Base-by-base conservation (phyloP, 164 flowering plant species). In the Vitis rotundifolia region DNA sequence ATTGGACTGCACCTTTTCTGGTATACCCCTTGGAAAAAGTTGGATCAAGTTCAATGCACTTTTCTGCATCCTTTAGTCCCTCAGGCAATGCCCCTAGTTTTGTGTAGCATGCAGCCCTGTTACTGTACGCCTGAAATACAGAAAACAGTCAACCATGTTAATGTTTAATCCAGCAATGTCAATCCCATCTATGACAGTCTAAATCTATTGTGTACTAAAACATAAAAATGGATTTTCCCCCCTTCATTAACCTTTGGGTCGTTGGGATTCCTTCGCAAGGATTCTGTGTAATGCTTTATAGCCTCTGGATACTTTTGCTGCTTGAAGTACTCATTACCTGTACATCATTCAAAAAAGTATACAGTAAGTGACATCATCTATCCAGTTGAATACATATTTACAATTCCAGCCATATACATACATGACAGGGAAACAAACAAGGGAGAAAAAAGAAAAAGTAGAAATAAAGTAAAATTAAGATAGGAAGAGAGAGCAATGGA, bases 1-100 rank as follows among this genome's bases (percentile, higher is more conserved):
- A 92, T 75, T 96, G 98, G 49, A 90, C 71, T 3, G 98, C 97
- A 64, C 97, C 97, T 76, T 96, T 96, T 64, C 99, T 80, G 5
- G 88, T 93, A 61, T 93, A 96, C 19, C 99, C 99, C 76, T 92
- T 96, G 2, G 93, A 28, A 71, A 96, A 96, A 29, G 95, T 85
- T 64, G 99, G 98, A 77, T 96, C 98, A 29, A 96, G 91, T 71
- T 96, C 99, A 74, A 96, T 89, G 80, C 99, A 96, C 77, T 92
- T 96, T 77, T 96, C 99, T 3, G 99, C 97, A 81, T 96, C 99
- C 72, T 91, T 96, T 67, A 93, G 66, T 19, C 91, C 98, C 78
- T 96, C 99, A 0, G 99, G 99, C 82, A 93, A 49, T 1, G 99
- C 99, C 44, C 89, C 94, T 68, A 93, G 78, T 71, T 96, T 93